These are phyloP conservation scores for Cercospora sp. DNA, from an alignment of 2,329 filamentous ascomycete genomes.

Conservation along the genomic window DNA sequence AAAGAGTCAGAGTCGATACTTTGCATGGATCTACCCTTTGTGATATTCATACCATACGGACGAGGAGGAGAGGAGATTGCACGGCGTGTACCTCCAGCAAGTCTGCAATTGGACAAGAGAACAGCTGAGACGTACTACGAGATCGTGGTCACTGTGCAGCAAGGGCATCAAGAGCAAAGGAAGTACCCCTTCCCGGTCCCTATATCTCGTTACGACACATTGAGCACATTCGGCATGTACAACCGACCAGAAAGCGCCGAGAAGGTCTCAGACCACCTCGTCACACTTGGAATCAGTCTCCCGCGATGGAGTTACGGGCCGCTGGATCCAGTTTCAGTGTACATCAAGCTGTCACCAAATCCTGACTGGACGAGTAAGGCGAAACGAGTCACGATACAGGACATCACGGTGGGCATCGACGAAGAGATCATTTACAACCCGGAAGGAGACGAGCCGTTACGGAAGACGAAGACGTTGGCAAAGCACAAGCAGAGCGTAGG, in stretches of 20 bases:
- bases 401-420: conserved; percentile 90
- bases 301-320: conserved; percentile 97
- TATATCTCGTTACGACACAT: conserved; percentile 88
- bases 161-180: conserved; percentile 81
- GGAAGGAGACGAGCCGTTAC: conserved; percentile 74
- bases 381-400: conserved; percentile 86
- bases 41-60: conserved; percentile 95
- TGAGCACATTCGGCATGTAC: conserved; percentile 99
- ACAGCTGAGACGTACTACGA: conserved; percentile 98
- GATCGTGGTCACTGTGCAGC: conserved; percentile 91
- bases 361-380: conserved; percentile 89
- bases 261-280: conserved; percentile 82
- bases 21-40: conserved; percentile 95
- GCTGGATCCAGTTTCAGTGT: conserved; percentile 90
- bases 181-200: conserved; percentile 91
- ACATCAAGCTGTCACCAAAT: conserved; percentile 91
- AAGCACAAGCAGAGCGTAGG: conserved; percentile 81
- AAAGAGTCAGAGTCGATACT: conserved; percentile 86
- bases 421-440: conserved; percentile 99
- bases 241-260: conserved; percentile 90
- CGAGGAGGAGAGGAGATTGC: conserved; percentile 87
- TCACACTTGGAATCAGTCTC: conserved; percentile 87
- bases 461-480: conserved; percentile 82
- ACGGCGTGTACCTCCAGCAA: conserved; percentile 86
- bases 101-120: conserved; percentile 82